Base-by-base conservation (phyloP, 768 basidiomycete species). In the Coprinopsis strossmayeri region DNA sequence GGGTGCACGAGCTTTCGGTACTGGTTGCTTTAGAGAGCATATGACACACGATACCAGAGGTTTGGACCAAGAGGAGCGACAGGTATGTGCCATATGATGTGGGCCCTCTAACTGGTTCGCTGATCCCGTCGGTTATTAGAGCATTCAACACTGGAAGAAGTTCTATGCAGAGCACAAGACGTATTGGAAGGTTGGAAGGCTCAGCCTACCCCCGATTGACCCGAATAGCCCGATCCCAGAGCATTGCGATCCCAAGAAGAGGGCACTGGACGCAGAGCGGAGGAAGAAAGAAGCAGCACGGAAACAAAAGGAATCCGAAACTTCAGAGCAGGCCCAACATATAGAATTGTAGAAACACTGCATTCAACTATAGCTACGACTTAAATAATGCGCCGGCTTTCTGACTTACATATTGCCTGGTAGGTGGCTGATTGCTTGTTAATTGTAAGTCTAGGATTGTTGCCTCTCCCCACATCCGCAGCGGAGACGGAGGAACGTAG, bases 11-110 rank as follows among this genome's bases (percentile, higher is more conserved):
- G 87, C 93, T 0, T 98, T 91, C 64, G 90, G 79, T 38, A 98
- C 94, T 2, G 93, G 93, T 9, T 98, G 94, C 63, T 96, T 97
- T 72, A 76, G 81, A 57, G 80, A 80, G 3, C 94, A 98, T 67
- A 79, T 81, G 38, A 97, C 93, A 32, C 87, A 96, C 68, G 94
- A 98, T 68, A 70, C 86, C 52, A 83, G 94, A 53, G 95, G 87
- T 13, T 65, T 98, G 56, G 74, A 72, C 28, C 80, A 84, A 45
- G 64, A 69, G 51, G 90, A 97, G 66, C 63, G 86, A 53, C 64
- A 72, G 61, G 94, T 88, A 62, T 58, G 80, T 69, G 43, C 46
- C 9, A 10, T 17, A 17, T 41, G 7, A 35, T 27, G 13, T 26
- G 17, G 17, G 18, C 24, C 32, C n/a, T n/a, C n/a, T n/a, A n/a